Percentiles rank a stretch among this genome's conserved stretches.
Conservation (phyloP, 2,329 filamentous ascomycete species). For the Epichloe uncinata region DNA sequence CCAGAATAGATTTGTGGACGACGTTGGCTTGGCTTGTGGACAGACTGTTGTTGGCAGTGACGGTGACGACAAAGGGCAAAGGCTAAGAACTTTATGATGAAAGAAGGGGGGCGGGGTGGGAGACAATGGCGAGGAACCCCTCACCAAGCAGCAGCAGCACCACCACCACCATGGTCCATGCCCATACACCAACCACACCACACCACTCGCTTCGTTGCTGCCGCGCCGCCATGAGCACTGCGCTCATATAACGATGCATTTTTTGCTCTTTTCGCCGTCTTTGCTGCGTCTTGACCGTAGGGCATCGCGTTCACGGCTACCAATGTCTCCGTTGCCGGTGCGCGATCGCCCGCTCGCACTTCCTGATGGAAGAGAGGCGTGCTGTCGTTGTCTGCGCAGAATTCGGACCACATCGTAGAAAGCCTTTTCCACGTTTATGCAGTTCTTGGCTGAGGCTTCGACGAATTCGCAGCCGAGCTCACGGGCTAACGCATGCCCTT, state of each 20-base stretch:
- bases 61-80: not conserved
- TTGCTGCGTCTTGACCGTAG: slow-evolving; percentile 20
- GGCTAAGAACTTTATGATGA: not conserved
- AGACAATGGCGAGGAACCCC: not conserved
- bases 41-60: not conserved
- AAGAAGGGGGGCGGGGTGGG: too few relatives aligned
- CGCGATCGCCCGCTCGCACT: slow-evolving; percentile 24
- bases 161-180: not conserved
- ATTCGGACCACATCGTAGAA: slow-evolving; percentile 96
- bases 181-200: not conserved
- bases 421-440: slow-evolving; percentile 95
- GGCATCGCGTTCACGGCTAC: slow-evolving; percentile 18
- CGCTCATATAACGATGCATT: slow-evolving; percentile 28
- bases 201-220: not conserved
- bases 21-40: too few relatives aligned
- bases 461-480: slow-evolving; percentile 94
- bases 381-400: slow-evolving; percentile 68
- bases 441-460: slow-evolving; percentile 93
- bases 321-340: slow-evolving; percentile 23
- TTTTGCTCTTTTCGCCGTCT: slow-evolving; percentile 24
- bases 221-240: not conserved
- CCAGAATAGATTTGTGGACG: not conserved
- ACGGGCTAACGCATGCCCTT: slow-evolving; percentile 81
- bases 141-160: not conserved
- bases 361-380: slow-evolving; percentile 27